A percentile compares a stretch with the other conserved stretches of the same genome.
Conservation (phyloP, 495 filamentous ascomycete genomes). For the Tuber aestivum region DNA sequence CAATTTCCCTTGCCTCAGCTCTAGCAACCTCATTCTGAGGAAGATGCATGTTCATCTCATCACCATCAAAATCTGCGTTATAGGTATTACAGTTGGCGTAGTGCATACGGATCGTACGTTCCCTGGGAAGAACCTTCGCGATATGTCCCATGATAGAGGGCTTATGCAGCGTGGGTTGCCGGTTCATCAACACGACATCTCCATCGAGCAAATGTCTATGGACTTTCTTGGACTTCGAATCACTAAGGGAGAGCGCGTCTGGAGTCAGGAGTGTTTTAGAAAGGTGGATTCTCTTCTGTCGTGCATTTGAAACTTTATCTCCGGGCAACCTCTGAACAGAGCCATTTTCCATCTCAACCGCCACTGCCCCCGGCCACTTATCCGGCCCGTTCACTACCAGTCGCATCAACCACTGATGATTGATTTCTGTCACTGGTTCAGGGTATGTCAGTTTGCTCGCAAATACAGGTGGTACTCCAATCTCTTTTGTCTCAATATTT, state of each 20-base stretch:
- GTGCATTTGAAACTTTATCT: constrained; percentile 77
- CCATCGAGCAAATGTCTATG: constrained; percentile 93
- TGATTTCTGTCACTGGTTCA: constrained; percentile 94
- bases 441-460: constrained; percentile 94
- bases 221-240: constrained; percentile 88
- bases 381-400: constrained; percentile 93
- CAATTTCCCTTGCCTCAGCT: constrained; percentile 82
- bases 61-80: constrained; percentile 99
- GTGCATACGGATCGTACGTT: constrained; percentile 98
- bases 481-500: constrained; percentile 97
- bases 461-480: constrained; percentile 95
- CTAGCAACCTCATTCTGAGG: constrained; percentile 93
- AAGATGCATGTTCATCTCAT: constrained; percentile 99
- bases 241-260: constrained; percentile 65
- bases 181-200: constrained; percentile 97
- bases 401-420: constrained; percentile 89
- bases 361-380: constrained; percentile 87
- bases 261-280: constrained; percentile 65
- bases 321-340: constrained; percentile 80
- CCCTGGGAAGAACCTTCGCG: constrained; percentile 81
- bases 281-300: constrained; percentile 52
- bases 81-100: constrained; percentile 99
- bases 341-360: constrained; percentile 92
- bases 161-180: constrained; percentile 98
- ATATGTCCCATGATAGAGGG: constrained; percentile 99